Base-by-base conservation (phyloP, 2,329 filamentous ascomycete species). In the Trichophyton mentagrophytes region DNA sequence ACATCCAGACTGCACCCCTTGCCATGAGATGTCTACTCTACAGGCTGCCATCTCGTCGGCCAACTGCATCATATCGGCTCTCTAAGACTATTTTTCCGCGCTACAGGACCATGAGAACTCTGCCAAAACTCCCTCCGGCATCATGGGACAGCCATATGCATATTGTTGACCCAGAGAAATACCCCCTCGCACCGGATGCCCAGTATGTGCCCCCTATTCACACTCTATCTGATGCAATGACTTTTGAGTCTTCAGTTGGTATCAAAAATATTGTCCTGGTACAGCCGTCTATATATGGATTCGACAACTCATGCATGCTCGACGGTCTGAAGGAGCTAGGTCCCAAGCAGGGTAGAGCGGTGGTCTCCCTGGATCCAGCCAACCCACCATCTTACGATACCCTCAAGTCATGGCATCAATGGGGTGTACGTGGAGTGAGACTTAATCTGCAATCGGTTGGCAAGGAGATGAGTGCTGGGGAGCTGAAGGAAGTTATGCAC, bases 91-190 rank as follows among this genome's bases (percentile, higher is more conserved):
- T 11, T 3, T 8, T 30, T 8, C 15, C n/a, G 13, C 25, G 13
- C 4, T n/a, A 53, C 49, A 30, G 22, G 27, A 33, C 2, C 22
- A 53, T 53, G 49, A 30, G 22, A 11, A 30, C 49, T n/a, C 13
- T 58, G 30, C 60, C 66, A 33, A 66, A 66, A 56, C 59, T 74
- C 25, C 73, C 73, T n/a, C 53, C 62, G 2, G 60, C 64, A 17
- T 68, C 82, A 61, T 85, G 82, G 82, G 82, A 85, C 67, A 80
- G 78, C 58, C 83, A 85, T 68, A 85, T 85, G 80, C 84, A 86
- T 68, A 77, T 85, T 38, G 75, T 84, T 57, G 80, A 84, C 59
- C 81, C 80, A 0, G 66, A 71, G 20, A 68, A 69, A 6, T 85
- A 80, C 66, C 77, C 80, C 0, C 68, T 84, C 7, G 71, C 74